A percentile compares a stretch with the other conserved stretches of the same genome.
Conservation (phyloP, 768 basidiomycete species). For the Termitomyces sp. region DNA sequence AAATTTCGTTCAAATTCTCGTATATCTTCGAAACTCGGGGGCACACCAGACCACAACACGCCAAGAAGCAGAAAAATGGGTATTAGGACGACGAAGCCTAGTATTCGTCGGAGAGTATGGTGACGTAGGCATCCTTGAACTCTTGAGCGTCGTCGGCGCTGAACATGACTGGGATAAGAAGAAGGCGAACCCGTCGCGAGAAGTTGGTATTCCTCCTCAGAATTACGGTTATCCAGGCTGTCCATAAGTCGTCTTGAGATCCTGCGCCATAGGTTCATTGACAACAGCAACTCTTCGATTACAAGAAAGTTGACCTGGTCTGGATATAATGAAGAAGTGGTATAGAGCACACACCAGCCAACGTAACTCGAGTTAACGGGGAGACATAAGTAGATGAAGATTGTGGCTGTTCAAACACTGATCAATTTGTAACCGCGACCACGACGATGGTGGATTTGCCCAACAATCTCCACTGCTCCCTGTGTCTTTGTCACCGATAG, state of each 20-base stretch:
- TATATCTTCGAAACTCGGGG: constrained; percentile 22
- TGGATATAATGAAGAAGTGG: not conserved
- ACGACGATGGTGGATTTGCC: not conserved
- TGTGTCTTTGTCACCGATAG: not conserved
- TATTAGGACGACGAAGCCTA: constrained; percentile 16
- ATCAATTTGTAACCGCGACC: not conserved
- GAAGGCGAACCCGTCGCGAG: constrained; percentile 10
- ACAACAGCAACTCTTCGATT: constrained; percentile 1
- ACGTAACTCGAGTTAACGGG: not conserved
- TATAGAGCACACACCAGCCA: not conserved
- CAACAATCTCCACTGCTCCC: not conserved
- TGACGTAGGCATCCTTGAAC: constrained; percentile 14
- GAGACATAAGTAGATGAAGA: not conserved
- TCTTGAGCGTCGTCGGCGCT: constrained; percentile 15
- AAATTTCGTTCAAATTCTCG: constrained; percentile 19
- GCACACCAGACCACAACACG: constrained; percentile 22
- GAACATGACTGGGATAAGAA: not conserved
- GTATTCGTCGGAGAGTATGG: constrained; percentile 17
- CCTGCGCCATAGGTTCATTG: constrained; percentile 21
- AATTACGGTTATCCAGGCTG: constrained; percentile 13
- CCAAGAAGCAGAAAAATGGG: constrained; percentile 17
- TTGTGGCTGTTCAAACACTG: not conserved
- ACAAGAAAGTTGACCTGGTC: not conserved
- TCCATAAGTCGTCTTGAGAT: constrained; percentile 16
- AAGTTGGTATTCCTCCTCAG: constrained; percentile 23